Evolutionary conservation across 2,329 filamentous ascomycete species (phyloP).

Genomic region (Scolecobasidium constrictum): DNA sequence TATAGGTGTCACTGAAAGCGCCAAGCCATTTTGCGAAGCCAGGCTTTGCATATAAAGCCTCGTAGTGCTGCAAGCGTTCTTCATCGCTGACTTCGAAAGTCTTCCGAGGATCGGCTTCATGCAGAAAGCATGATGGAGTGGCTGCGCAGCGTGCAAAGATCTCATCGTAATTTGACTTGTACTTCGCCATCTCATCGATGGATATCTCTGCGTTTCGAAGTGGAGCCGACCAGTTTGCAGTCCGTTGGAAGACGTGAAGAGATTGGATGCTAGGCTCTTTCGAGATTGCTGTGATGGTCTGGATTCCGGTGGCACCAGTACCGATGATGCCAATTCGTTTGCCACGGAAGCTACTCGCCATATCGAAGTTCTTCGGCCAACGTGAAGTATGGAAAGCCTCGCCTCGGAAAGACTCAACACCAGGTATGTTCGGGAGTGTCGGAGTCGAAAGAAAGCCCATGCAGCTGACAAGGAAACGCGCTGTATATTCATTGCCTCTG

Average conservation of each 20-base stretch:
- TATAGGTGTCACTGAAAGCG: constrained; percentile 17
- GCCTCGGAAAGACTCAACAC: constrained; percentile 26
- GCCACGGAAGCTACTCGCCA: constrained; percentile 11
- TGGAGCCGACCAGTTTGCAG: constrained; percentile 16
- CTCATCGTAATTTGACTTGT: constrained; percentile 20
- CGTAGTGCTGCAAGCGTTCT: constrained; percentile 33
- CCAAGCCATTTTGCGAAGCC: constrained; percentile 27
- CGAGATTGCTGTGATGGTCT: constrained; percentile 23
- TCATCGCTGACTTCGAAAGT: constrained; percentile 12
- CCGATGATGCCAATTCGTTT: constrained; percentile 31
- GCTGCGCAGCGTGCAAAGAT: constrained; percentile 19
- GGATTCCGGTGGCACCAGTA: constrained; percentile 30
- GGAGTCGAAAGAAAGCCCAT: constrained; percentile 28
- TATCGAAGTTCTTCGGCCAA: constrained; percentile 23
- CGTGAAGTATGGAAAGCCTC: constrained; percentile 29
- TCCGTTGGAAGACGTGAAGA: constrained; percentile 30
- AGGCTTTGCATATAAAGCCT: constrained; percentile 23
- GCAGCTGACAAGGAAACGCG: constrained; percentile 29
- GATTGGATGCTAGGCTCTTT: constrained; percentile 19
- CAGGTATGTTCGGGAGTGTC: constrained; percentile 32
- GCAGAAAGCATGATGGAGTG: constrained; percentile 36
- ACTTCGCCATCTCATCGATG: constrained; percentile 22
- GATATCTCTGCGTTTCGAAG: constrained; percentile 6
- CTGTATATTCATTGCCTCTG: constrained; percentile 46
- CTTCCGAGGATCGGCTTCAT: constrained; percentile 19